A percentile compares a stretch with the other conserved stretches of the same genome.
These are phyloP conservation scores for Pichia heedii DNA, from an alignment of 805 yeast genomes.

Conservation along the genomic window DNA sequence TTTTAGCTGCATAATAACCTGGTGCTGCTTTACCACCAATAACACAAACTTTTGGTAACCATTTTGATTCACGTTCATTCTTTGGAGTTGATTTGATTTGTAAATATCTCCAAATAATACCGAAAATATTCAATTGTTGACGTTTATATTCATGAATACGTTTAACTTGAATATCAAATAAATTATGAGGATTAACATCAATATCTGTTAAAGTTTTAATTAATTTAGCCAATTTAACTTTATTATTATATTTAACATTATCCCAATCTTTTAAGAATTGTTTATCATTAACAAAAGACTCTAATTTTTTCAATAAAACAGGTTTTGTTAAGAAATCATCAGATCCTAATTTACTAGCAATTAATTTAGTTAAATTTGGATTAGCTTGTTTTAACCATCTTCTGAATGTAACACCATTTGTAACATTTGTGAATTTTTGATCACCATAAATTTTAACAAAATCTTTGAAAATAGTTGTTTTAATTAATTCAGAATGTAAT, in stretches of 20 bases:
- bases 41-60: slow-evolving; percentile 66
- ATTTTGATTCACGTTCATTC: slow-evolving; percentile 49
- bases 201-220: slow-evolving; percentile 54
- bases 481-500: slow-evolving; percentile 83
- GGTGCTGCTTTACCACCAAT: slow-evolving; percentile 97
- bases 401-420: slow-evolving; percentile 94
- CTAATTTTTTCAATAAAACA: slow-evolving; percentile 56
- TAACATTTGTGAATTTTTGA: slow-evolving; percentile 82
- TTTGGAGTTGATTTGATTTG: slow-evolving; percentile 60
- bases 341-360: slow-evolving; percentile 61
- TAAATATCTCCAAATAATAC: slow-evolving; percentile 76
- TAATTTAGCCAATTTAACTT: slow-evolving; percentile 54
- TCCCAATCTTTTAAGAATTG: slow-evolving; percentile 67
- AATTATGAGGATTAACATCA: slow-evolving; percentile 59
- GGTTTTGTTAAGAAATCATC: slow-evolving; percentile 64
- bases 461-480: slow-evolving; percentile 82
- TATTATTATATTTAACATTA: slow-evolving; percentile 59
- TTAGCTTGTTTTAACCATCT: slow-evolving; percentile 94
- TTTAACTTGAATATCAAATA: slow-evolving; percentile 89
- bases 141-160: slow-evolving; percentile 94
- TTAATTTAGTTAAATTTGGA: slow-evolving; percentile 68
- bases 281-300: slow-evolving; percentile 56
- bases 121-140: slow-evolving; percentile 87
- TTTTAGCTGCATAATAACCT: slow-evolving; percentile 94
- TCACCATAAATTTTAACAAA: slow-evolving; percentile 76